phyloP scores from a whole-genome alignment of 2,329 filamentous ascomycete genomes.

The Xylaria sp. region DNA sequence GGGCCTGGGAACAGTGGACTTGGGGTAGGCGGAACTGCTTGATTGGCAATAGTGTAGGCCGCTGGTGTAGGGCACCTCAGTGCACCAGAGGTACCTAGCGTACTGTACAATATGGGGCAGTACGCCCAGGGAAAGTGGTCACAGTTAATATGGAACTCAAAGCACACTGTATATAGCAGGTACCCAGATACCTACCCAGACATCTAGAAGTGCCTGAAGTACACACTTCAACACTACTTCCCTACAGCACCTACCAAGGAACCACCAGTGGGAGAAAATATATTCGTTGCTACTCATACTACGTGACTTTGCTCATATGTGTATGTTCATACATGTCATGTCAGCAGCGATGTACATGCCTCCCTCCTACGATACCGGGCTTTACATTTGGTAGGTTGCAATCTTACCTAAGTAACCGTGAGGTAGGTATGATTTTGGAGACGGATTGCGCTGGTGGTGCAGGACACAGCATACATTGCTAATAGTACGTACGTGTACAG shows the following conservation, averaged over 20 bases:
- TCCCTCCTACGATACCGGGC: not conserved
- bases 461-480: not conserved
- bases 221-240: too few species aligned
- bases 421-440: not conserved
- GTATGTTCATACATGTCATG: too few species aligned
- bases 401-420: conserved; percentile 5
- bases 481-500: not conserved
- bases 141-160: not conserved
- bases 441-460: not conserved
- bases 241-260: too few species aligned
- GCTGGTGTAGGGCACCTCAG: conserved; percentile 4
- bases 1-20: conserved; percentile 6
- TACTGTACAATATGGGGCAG: not conserved
- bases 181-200: not conserved
- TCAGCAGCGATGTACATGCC: too few species aligned
- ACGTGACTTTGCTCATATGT: too few species aligned
- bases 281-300: too few species aligned
- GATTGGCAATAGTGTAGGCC: conserved; percentile 22
- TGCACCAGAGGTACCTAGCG: not conserved
- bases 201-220: too few species aligned
- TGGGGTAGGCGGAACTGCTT: conserved; percentile 27
- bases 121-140: not conserved
- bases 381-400: too few species aligned
- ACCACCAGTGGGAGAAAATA: too few species aligned
- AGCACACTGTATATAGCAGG: not conserved